phyloP scores from a whole-genome alignment of 2,329 filamentous ascomycete genomes.

The Chaetomium sp. region DNA sequence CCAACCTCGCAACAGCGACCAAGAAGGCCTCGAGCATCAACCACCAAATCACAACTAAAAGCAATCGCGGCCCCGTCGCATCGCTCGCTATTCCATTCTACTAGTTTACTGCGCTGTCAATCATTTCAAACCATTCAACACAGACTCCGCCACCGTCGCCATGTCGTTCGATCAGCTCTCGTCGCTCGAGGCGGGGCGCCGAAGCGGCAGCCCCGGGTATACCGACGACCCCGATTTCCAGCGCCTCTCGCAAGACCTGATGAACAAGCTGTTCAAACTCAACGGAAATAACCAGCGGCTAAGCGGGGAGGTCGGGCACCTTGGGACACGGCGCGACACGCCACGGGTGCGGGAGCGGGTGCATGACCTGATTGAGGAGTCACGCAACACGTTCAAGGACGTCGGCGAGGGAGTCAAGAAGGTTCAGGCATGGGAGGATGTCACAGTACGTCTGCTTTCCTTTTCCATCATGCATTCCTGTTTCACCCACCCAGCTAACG shows the following conservation, averaged over 20 bases:
- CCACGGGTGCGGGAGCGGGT: constrained; percentile 88
- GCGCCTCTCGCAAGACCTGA: constrained; percentile 77
- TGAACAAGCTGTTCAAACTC: constrained; percentile 84
- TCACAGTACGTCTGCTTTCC: constrained; percentile 62
- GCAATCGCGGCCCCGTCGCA: not conserved
- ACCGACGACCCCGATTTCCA: constrained; percentile 92
- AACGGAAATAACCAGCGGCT: constrained; percentile 86
- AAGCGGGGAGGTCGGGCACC: constrained; percentile 77
- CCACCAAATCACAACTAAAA: not conserved
- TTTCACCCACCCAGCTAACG: not conserved
- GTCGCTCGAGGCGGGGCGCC: constrained; percentile 75
- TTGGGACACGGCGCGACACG: constrained; percentile 90
- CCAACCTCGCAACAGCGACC: constrained; percentile 13
- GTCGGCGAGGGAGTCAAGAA: constrained; percentile 93
- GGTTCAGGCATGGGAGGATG: constrained; percentile 82
- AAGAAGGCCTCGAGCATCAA: not conserved
- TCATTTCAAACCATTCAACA: not conserved
- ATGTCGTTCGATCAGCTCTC: constrained; percentile 95
- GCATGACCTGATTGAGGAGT: constrained; percentile 83
- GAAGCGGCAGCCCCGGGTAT: constrained; percentile 73
- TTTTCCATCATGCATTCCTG: too few relatives aligned
- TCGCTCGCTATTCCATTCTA: constrained; percentile 11
- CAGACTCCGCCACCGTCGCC: constrained; percentile 20
- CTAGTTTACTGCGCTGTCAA: not conserved
- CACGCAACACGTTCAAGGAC: constrained; percentile 82